Conservation (phyloP, 139 green algal genomes). For the Asterochloris erici region DNA sequence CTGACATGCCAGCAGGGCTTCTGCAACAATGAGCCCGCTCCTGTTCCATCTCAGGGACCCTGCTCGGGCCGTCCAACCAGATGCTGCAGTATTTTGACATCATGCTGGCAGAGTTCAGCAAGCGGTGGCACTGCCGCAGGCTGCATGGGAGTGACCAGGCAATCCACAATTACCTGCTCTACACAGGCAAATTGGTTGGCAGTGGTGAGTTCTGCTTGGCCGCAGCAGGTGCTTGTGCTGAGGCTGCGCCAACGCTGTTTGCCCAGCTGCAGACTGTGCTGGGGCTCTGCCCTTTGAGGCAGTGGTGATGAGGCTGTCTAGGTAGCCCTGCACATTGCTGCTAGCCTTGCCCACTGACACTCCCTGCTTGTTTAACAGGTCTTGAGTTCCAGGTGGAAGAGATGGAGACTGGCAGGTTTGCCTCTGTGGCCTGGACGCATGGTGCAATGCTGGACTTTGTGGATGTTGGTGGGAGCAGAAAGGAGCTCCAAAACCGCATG, state of each 20-base stretch:
- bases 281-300: too few species aligned
- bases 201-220: not conserved
- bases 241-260: too few species aligned
- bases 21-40: too few species aligned
- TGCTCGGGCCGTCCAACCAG: not conserved
- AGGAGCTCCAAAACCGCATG: slow-evolving; percentile 7
- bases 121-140: slow-evolving; percentile 3
- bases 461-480: not conserved
- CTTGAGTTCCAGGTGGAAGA: slow-evolving; percentile 11
- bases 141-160: slow-evolving; percentile 12
- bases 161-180: slow-evolving; percentile 13
- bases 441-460: slow-evolving; percentile 12
- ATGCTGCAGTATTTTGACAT: slow-evolving; percentile 3
- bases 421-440: slow-evolving; percentile 10
- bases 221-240: too few species aligned
- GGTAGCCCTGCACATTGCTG: too few species aligned
- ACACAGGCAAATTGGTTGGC: slow-evolving; percentile 15
- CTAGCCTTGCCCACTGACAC: not conserved
- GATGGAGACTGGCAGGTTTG: slow-evolving; percentile 10
- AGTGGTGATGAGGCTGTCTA: too few species aligned
- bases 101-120: slow-evolving; percentile 4
- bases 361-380: not conserved
- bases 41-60: not conserved
- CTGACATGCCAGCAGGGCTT: too few species aligned
- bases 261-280: too few species aligned